Evolutionary conservation across 1,284 basidiomycete genomes (phyloP).

Genomic region (Ustilago sp.): DNA sequence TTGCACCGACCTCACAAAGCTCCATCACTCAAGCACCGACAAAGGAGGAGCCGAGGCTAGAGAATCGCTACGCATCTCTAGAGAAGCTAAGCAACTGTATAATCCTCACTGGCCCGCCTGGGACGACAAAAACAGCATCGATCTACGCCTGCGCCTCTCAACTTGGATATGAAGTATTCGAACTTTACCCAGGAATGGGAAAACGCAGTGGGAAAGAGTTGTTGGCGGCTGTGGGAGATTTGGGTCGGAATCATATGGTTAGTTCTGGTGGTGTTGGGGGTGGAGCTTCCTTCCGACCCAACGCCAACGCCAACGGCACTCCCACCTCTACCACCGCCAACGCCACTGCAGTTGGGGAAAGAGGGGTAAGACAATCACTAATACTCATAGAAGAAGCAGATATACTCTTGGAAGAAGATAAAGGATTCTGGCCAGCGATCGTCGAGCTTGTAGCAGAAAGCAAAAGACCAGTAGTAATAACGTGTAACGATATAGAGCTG

Average conservation of each 20-base stretch:
- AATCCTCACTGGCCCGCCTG: constrained; percentile 79
- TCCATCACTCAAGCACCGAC: neutral
- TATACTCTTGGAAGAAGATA: constrained; percentile 88
- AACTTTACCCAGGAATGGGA: constrained; percentile 91
- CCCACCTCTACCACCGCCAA: neutral
- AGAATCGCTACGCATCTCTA: constrained; percentile 13
- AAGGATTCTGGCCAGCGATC: constrained; percentile 86
- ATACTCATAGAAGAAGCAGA: constrained; percentile 98
- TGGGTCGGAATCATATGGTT: constrained; percentile 80
- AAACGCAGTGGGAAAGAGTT: constrained; percentile 84
- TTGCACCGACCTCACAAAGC: neutral
- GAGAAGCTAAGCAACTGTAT: constrained; percentile 59
- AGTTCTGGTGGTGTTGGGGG: constrained; percentile 54
- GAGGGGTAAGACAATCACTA: constrained; percentile 80
- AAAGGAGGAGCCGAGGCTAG: neutral
- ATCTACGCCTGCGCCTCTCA: constrained; percentile 71
- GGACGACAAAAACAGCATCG: constrained; percentile 63
- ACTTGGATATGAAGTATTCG: constrained; percentile 94
- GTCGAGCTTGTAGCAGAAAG: constrained; percentile 61
- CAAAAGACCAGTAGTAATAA: constrained; percentile 63
- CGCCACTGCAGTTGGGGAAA: neutral
- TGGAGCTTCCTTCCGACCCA: constrained; percentile 32
- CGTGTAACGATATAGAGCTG: constrained; percentile 59
- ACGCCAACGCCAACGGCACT: neutral
- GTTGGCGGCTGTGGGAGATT: constrained; percentile 86